Evolutionary conservation across 2,329 filamentous ascomycete species (phyloP), one percentile per base, ranked within the genome.

Genomic region (Oidium heveae): DNA sequence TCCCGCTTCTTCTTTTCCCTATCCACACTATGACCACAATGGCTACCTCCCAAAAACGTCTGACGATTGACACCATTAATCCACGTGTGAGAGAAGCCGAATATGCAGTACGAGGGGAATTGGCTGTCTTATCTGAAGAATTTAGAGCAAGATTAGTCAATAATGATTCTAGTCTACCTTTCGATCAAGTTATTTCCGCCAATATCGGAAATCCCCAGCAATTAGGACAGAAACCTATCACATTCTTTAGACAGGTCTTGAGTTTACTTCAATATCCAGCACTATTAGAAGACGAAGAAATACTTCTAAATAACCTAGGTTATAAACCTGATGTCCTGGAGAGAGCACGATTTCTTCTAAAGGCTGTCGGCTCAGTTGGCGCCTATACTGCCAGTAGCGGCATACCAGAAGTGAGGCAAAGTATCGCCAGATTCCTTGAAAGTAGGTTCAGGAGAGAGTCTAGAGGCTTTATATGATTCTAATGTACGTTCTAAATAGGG

Each of bases 171-270:
- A 58, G 60, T 56, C 74, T 96, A 53, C 89, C 91, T 52, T 98
- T 98, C 69, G 74, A 85, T 63, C 76, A 86, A 57, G 82, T 98
- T 68, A 89, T 98, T 71, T 88, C 85, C 59, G 91, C 91, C 70
- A 98, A 98, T 72, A 98, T 98, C 65, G 91, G 91, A 66, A 98
- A 98, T 73, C 91, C 91, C 4, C 91, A 98, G 70, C 91, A 98
- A 71, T 79, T 98, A 59, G 91, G 95, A 71, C 91, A 98, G 75
- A 93, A 96, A 74, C 91, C 91, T 64, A 89, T 98, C 64, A 98
- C 91, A 61, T 98, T 95, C 75, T 95, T 98, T 79, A 82, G 91
- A 62, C 89, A 98, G 71, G 91, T 98, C 32, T 76, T 91, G 64
- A 94, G 86, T 70, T 69, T 98, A 58, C 70, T 96, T 56, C 91